Conservation (phyloP, 345 rosid species). For the Litchi chinensis region DNA sequence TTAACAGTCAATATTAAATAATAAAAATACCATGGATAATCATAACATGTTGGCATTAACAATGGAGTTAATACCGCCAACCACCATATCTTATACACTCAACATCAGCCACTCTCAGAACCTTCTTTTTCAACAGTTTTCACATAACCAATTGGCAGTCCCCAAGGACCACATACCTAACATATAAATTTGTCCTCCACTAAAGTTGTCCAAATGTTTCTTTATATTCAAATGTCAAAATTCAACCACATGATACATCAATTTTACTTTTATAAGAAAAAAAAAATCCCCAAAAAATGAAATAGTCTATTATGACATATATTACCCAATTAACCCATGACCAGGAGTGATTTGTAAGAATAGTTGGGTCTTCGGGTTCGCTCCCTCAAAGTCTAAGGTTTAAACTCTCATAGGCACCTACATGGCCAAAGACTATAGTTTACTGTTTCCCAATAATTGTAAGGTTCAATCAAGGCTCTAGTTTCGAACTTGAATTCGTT, state of each 20-base stretch:
- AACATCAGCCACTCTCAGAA: neutral
- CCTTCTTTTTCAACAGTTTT: neutral
- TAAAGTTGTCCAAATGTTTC: neutral
- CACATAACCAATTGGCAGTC: neutral
- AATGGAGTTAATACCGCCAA: no score
- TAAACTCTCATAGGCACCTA: no score
- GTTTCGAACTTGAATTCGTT: no score
- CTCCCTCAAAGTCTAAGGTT: no score
- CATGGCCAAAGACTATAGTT: no score
- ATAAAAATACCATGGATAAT: neutral
- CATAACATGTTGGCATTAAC: neutral
- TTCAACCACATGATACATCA: neutral
- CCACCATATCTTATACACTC: neutral
- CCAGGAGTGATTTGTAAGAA: no score
- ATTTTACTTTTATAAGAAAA: no score
- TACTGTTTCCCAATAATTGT: no score
- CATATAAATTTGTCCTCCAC: neutral
- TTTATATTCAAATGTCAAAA: neutral
- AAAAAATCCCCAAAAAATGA: neutral
- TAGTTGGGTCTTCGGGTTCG: no score
- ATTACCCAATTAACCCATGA: no score
- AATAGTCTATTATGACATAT: no score
- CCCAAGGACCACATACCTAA: neutral
- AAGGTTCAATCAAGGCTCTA: no score
- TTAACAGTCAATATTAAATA: neutral